Percentiles rank a stretch among this genome's conserved stretches.
phyloP scores from a whole-genome alignment of 202 grass and related monocot species.

The Alloteropsis angusta region DNA sequence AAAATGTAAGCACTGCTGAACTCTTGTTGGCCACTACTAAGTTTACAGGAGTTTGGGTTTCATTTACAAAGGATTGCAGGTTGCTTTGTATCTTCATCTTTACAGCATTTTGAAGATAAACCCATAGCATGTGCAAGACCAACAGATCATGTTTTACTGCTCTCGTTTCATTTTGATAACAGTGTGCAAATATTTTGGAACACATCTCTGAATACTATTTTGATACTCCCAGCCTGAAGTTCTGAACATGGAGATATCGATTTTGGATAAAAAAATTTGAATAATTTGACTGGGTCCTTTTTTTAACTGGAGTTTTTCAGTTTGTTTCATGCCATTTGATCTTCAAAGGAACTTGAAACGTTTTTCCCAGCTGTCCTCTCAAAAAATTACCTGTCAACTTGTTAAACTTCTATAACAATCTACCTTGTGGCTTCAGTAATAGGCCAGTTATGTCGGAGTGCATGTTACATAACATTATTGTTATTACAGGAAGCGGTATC shows the following conservation, averaged over 20 bases:
- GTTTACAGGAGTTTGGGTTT: neutral
- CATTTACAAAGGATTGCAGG: neutral
- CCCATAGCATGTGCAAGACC: neutral
- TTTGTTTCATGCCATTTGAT: neutral
- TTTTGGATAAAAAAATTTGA: neutral
- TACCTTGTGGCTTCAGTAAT: neutral
- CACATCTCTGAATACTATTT: neutral
- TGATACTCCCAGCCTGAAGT: neutral
- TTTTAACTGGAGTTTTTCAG: neutral
- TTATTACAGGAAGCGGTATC: constrained; percentile 37
- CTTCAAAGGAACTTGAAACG: neutral
- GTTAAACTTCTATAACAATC: neutral
- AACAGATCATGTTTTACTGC: neutral
- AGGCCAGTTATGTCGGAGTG: neutral
- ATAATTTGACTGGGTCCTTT: neutral
- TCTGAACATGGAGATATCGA: neutral
- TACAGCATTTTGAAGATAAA: neutral
- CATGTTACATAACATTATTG: neutral
- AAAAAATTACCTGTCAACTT: neutral
- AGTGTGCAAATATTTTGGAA: neutral
- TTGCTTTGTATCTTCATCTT: neutral
- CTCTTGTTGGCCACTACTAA: neutral
- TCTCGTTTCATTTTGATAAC: neutral
- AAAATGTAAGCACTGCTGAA: constrained; percentile 38
- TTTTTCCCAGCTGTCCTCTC: neutral